These are phyloP conservation scores for Phytophthora hibernalis DNA, from an alignment of 352 stramenopile species.

Conservation along the genomic window DNA sequence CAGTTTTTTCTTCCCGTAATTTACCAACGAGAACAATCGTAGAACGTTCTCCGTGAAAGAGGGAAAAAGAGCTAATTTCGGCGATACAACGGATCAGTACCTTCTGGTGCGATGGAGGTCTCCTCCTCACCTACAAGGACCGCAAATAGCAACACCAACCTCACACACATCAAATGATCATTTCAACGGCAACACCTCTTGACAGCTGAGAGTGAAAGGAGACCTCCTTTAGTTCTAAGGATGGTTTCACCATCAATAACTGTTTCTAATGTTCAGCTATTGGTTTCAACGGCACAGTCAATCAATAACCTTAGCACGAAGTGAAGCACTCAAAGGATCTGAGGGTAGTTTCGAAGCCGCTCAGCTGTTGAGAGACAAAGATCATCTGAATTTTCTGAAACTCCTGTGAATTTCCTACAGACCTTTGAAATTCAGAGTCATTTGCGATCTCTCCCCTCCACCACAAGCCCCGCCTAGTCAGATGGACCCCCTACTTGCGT, in stretches of 20 bases:
- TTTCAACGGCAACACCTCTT: not conserved
- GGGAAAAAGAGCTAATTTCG: not conserved
- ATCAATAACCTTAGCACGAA: too few relatives aligned
- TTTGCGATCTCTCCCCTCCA: too few relatives aligned
- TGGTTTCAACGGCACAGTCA: not conserved
- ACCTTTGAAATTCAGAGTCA: too few relatives aligned
- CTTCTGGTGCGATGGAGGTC: constrained; percentile 18
- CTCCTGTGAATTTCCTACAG: too few relatives aligned
- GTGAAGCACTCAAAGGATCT: too few relatives aligned
- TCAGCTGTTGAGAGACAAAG: not conserved
- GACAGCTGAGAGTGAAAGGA: not conserved
- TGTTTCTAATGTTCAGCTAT: not conserved
- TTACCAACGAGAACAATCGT: constrained; percentile 11
- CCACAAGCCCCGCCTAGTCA: too few relatives aligned
- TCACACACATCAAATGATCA: not conserved
- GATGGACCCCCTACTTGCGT: too few relatives aligned
- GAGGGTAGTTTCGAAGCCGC: not conserved
- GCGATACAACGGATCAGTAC: constrained; percentile 6
- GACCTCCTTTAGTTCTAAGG: not conserved
- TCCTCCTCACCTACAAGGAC: constrained; percentile 18
- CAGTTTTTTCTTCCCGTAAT: constrained; percentile 28
- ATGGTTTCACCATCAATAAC: not conserved
- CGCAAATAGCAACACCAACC: constrained; percentile 9
- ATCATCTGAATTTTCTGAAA: too few relatives aligned
- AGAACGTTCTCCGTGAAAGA: constrained; percentile 6